Base-by-base conservation (phyloP, 306 rosid genomes). In the Cercis canadensis region DNA sequence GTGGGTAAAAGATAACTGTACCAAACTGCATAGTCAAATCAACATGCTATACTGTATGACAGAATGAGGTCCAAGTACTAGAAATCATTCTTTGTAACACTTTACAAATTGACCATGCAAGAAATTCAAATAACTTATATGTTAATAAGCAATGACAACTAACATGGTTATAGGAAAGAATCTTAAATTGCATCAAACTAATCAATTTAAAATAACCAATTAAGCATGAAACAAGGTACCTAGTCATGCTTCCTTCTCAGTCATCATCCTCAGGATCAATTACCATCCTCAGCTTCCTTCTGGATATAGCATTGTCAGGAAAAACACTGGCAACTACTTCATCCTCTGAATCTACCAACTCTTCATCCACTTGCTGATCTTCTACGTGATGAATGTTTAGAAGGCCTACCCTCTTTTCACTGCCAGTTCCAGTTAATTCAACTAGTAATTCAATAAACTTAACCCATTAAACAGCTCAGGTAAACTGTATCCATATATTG, bases 261-360 rank as follows among this genome's bases (percentile, higher is more conserved):
- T 90, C 92, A 62, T 87, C 89, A 59, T 90, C 94, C 71, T 88
- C 97, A 14, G 84, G 77, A 55, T 93, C 98, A 75, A 93, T 80
- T 14, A 90, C 88, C 97, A 89, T 87, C 82, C 94, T 87, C 75
- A 78, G 81, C 85, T 74, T 88, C 80, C 97, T 90, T 84, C 89
- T 87, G 47, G 74, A 77, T 51, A 65, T 63, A 56, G 73, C 77
- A 66, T 73, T 85, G 17, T 71, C 74, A 62, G 83, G 68, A 37
- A 75, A 16, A 57, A 43, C 81, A 64, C 58, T 57, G 31, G 70
- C 13, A 72, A 19, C 52, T 75, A 62, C 73, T 69, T 93, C 98
- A 79, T 87, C 89, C 19, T 78, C 96, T 37, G 90, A 87, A 81
- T 90, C 97, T 63, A 36, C 92, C 81, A 93, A 63, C 31, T 84